Base-by-base conservation (phyloP, 768 basidiomycete species). In the Gymnopilus dilepis region DNA sequence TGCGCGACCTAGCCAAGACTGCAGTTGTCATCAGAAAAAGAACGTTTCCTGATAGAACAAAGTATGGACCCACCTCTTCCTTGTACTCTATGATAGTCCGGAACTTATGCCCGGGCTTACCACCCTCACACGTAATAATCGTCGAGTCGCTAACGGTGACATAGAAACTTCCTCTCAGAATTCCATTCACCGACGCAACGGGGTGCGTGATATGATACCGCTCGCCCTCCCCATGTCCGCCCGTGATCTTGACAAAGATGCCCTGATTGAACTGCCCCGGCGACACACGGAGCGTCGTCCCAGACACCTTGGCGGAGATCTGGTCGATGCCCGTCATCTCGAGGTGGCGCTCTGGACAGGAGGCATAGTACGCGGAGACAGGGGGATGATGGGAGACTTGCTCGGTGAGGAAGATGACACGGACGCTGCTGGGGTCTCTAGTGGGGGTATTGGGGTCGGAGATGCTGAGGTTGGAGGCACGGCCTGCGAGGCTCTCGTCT, bases 371-470 rank as follows among this genome's bases (percentile, higher is more conserved):
- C 0, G 91, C 88, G 0, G 94, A 97, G 30, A 98, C 86, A 2
- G 97, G 97, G 0, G 97, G 97, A 69, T 99, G 97, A 76, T 99
- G 97, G 1, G 93, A 97, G 48, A 98, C 88, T 75, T 97, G 96
- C 73, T 97, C 96, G 13, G 95, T 97, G 48, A 96, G 76, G 73
- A 86, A 97, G 6, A 86, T 84, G 43, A 96, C 86, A 33, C 94
- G 90, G 15, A 87, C 73, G 52, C 79, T 77, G 17, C 78, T 80
- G 43, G 58, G 38, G 31, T 50, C 63, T 28, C 76, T 73, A 5
- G 76, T 64, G 2, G 71, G 70, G 0, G 73, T 60, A 0, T 74
- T 56, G 45, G 19, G 30, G 22, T 26, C 59, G 26, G 62, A 33
- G 43, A 92, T 80, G 67, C 80, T 87, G 45, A 90, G 83, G 56